phyloP scores from a whole-genome alignment of 768 basidiomycete species.

The Leccinum truebloodii region DNA sequence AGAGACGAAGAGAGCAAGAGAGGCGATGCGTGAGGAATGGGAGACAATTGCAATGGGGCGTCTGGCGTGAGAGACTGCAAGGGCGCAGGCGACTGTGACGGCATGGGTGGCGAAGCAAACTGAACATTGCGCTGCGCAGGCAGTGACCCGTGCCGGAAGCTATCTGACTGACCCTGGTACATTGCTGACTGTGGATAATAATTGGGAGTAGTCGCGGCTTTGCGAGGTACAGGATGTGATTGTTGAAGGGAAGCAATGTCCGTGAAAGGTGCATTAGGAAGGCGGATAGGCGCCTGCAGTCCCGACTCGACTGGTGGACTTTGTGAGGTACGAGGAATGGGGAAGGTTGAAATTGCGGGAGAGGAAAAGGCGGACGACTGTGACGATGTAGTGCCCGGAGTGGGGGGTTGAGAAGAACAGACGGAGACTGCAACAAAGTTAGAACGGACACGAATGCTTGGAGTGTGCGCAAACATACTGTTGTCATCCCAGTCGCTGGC shows the following conservation, averaged over 20 bases:
- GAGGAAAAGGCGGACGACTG: conserved; percentile 68
- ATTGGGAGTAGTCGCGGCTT: conserved; percentile 33
- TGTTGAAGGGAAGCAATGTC: conserved; percentile 61
- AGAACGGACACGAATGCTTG: neutral
- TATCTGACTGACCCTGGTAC: conserved; percentile 33
- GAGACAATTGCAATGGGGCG: conserved; percentile 23
- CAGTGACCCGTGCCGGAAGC: conserved; percentile 34
- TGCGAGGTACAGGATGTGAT: conserved; percentile 35
- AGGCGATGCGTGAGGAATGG: conserved; percentile 30
- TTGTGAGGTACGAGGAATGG: conserved; percentile 57
- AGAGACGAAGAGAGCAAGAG: conserved; percentile 24
- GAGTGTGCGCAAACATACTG: conserved; percentile 45
- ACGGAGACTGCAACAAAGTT: conserved; percentile 23
- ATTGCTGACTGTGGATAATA: conserved; percentile 34
- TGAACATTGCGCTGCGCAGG: conserved; percentile 30
- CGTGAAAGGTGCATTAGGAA: conserved; percentile 70
- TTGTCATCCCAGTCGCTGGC: conserved; percentile 81
- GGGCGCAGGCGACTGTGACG: conserved; percentile 28
- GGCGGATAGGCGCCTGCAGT: conserved; percentile 50
- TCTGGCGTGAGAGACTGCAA: conserved; percentile 31
- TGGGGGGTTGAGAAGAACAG: conserved; percentile 36
- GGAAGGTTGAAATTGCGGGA: conserved; percentile 57
- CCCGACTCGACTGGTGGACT: conserved; percentile 54
- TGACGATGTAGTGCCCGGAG: conserved; percentile 51
- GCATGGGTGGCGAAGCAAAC: conserved; percentile 34